Evolutionary conservation across 2,329 filamentous ascomycete genomes (phyloP), one percentile per base, ranked within the genome.

Genomic region (Fusarium succisae): DNA sequence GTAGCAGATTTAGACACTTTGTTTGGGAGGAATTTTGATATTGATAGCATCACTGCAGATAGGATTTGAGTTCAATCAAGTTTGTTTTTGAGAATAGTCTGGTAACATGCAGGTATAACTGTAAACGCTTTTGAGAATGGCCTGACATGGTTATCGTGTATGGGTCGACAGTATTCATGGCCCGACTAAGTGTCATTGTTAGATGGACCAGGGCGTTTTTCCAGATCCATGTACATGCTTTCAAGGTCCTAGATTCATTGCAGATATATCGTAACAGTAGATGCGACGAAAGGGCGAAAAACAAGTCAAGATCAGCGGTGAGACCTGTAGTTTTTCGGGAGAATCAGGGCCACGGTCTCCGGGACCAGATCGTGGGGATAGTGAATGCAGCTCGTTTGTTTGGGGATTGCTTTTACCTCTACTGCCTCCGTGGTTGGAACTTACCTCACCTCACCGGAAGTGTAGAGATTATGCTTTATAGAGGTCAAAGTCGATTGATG

Each of bases 1-100:
- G 77, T 78, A 79, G 77, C 77, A 78, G 77, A 78, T 70, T 77
- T 77, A 77, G 45, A 72, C 43, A 69, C 43, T 67, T 67, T 73
- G 63, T 76, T 75, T 71, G 64, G 63, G 60, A 68, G 65, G 60
- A 56, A 51, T 59, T 64, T 69, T 56, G 38, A 39, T 56, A 72
- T 76, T 68, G 51, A 57, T 51, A 63, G 45, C 53, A 63, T 45
- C 18, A 37, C 48, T 44, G 24, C 54, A 43, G 32, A 51, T 59
- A 55, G 47, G 44, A 47, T 48, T 48, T 41, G 53, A 71, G 45
- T 53, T 53, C 22, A 58, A 68, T 69, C 17, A 26, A 62, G 18
- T 45, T 43, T 32, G n/a, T 35, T 54, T 54, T n/a, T 35, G 20
- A 62, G 17, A 47, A 26, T 15, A 45, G 20, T 38, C 11, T 13